Evolutionary conservation across 805 yeast species (phyloP).

Genomic region (Barnettozyma wickerhamii): DNA sequence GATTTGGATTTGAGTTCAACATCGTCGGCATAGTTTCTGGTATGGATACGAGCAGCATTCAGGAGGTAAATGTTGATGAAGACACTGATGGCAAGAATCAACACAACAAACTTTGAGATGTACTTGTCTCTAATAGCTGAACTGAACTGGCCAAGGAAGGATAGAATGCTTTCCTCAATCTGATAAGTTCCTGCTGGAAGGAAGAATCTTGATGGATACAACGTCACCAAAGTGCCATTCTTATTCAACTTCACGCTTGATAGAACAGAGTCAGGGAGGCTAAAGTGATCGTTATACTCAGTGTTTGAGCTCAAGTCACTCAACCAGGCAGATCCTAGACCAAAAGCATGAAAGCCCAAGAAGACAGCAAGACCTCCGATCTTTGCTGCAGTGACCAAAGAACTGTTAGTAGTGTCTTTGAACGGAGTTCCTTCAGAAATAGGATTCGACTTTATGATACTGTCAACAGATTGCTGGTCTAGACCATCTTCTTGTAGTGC

Average conservation of each 20-base stretch:
- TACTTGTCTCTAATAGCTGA: slow-evolving; percentile 73
- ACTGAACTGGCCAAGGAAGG: slow-evolving; percentile 51
- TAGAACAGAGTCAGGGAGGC: slow-evolving; percentile 24
- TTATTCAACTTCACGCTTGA: slow-evolving; percentile 33
- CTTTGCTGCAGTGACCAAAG: slow-evolving; percentile 50
- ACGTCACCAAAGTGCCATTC: slow-evolving; percentile 50
- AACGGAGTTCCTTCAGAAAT: slow-evolving; percentile 22
- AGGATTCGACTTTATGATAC: slow-evolving; percentile 41
- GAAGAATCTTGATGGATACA: slow-evolving; percentile 54
- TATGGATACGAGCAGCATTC: slow-evolving; percentile 75
- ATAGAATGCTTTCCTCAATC: slow-evolving; percentile 56
- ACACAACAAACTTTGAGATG: slow-evolving; percentile 70
- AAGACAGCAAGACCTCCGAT: slow-evolving; percentile 56
- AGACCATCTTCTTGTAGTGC: slow-evolving; percentile 94
- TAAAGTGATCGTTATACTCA: slow-evolving; percentile 16
- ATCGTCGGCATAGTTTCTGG: slow-evolving; percentile 29
- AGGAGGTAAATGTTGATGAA: slow-evolving; percentile 80
- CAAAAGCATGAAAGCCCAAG: slow-evolving; percentile 60
- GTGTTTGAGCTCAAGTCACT: slow-evolving; percentile 39
- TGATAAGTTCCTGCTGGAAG: slow-evolving; percentile 52
- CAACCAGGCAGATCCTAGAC: slow-evolving; percentile 69
- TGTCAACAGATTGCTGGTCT: slow-evolving; percentile 64
- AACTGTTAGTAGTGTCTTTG: slow-evolving; percentile 33
- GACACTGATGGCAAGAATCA: slow-evolving; percentile 69
- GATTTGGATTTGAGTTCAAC: slow-evolving; percentile 16